Percentiles rank a stretch among this genome's conserved stretches.
phyloP scores from a whole-genome alignment of 176 grass and related monocot species.

The Aegilops bicornis region DNA sequence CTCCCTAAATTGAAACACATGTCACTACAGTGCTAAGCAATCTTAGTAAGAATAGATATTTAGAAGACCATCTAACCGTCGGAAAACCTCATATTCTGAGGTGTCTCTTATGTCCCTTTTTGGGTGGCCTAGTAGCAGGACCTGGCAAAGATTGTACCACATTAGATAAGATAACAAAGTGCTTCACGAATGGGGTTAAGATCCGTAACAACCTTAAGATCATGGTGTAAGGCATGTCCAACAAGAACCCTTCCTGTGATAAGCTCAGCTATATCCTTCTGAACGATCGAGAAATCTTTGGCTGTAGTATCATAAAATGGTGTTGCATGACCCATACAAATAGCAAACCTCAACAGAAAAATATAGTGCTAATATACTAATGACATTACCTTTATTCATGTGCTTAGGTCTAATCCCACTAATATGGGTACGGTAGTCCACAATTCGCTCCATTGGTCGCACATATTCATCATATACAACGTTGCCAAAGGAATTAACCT shows the following conservation, averaged over 20 bases:
- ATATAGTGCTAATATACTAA: not conserved
- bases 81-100: constrained; percentile 75
- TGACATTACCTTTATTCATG: constrained; percentile 76
- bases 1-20: constrained; percentile 1
- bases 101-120: constrained; percentile 87
- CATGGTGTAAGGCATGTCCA: constrained; percentile 96
- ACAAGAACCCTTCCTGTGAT: constrained; percentile 83
- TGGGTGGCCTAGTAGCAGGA: constrained; percentile 83
- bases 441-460: constrained; percentile 64
- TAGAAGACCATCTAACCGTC: constrained; percentile 29
- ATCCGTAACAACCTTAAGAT: constrained; percentile 68
- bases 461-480: constrained; percentile 84
- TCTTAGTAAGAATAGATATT: constrained; percentile 17
- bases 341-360: not conserved
- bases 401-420: constrained; percentile 93
- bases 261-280: constrained; percentile 76
- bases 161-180: constrained; percentile 29
- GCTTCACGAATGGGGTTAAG: not conserved
- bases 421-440: constrained; percentile 83
- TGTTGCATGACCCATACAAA: constrained; percentile 28
- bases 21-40: constrained; percentile 5
- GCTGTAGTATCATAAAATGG: constrained; percentile 46
- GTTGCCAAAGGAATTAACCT: constrained; percentile 92
- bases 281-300: constrained; percentile 74
- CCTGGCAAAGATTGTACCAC: constrained; percentile 40